Evolutionary conservation across 140 eudicot genomes (phyloP).

Genomic region (Anethum foeniculum): DNA sequence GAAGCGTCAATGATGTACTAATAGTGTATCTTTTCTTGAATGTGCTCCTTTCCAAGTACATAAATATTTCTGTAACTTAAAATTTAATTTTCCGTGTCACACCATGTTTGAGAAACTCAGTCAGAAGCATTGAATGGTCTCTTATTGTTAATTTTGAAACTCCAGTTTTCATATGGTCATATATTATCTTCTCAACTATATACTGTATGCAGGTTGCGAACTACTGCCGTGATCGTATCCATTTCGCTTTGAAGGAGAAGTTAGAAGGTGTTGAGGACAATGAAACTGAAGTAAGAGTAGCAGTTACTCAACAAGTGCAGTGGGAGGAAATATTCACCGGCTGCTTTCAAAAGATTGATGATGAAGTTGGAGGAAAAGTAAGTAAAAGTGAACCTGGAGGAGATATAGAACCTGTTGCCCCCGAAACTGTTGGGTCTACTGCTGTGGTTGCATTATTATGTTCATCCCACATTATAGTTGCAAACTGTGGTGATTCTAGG

Average conservation of each 20-base stretch:
- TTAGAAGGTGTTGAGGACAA: conserved; percentile 35
- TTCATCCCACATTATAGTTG: conserved; percentile 79
- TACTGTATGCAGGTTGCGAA: conserved; percentile 58
- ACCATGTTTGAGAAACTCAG: background rate
- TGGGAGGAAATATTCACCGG: conserved; percentile 69
- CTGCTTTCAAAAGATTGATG: conserved; percentile 72
- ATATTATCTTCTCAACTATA: background rate
- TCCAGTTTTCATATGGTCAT: background rate
- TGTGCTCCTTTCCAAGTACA: background rate
- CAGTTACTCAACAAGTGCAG: conserved; percentile 38
- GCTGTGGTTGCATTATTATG: conserved; percentile 86
- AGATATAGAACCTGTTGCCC: conserved; percentile 53
- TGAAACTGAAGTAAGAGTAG: conserved; percentile 31
- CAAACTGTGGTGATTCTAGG: conserved; percentile 94
- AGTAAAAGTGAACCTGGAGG: conserved; percentile 18
- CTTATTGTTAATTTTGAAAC: background rate
- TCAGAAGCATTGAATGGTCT: background rate
- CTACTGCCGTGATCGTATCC: conserved; percentile 75
- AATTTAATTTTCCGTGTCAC: background rate
- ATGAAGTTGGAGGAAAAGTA: conserved; percentile 64
- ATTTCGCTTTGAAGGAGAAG: conserved; percentile 57
- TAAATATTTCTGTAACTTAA: background rate
- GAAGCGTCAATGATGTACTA: background rate
- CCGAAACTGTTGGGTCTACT: conserved; percentile 97
- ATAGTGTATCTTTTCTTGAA: background rate